These are phyloP conservation scores for Hemisphaericaspora nanyangensis DNA, from an alignment of 805 yeast genomes.

Conservation along the genomic window DNA sequence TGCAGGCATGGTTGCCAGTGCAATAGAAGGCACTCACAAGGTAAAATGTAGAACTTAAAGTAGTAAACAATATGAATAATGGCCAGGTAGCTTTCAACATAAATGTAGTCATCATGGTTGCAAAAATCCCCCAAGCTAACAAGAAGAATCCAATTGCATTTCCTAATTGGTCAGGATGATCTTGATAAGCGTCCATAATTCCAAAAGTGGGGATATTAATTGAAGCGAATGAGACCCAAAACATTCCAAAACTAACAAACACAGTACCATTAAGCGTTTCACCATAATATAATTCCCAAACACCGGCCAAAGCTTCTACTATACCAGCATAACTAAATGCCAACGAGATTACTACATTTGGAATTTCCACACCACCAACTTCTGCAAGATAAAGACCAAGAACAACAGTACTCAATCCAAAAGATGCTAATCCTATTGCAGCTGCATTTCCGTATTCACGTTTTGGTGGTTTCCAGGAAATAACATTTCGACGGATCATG, in stretches of 20 bases:
- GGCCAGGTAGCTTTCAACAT: conserved; percentile 38
- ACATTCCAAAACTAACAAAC: conserved; percentile 51
- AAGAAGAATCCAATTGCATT: conserved; percentile 36
- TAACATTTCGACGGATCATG: conserved; percentile 47
- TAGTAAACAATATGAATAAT: conserved; percentile 29
- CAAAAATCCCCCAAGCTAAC: conserved; percentile 39
- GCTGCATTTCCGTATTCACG: conserved; percentile 46
- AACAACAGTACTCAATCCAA: conserved; percentile 43
- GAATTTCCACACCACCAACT: conserved; percentile 40
- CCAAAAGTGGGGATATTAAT: conserved; percentile 29
- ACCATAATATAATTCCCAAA: conserved; percentile 49
- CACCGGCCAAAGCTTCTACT: conserved; percentile 47
- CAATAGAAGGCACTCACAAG: conserved; percentile 35
- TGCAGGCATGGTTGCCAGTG: conserved; percentile 20
- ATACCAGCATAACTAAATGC: conserved; percentile 49
- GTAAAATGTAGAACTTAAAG: conserved; percentile 29
- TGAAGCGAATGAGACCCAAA: conserved; percentile 46
- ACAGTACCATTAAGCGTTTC: conserved; percentile 57
- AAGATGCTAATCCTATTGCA: conserved; percentile 51
- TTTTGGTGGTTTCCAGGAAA: conserved; percentile 17
- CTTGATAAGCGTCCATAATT: conserved; percentile 27
- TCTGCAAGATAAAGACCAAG: conserved; percentile 44
- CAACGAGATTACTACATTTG: conserved; percentile 44
- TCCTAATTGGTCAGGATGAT: conserved; percentile 16
- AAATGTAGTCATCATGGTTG: conserved; percentile 30